Percentiles rank a stretch among this genome's conserved stretches.
phyloP scores from a whole-genome alignment of 2,329 filamentous ascomycete species.

The Paracoccidioides lutzii region DNA sequence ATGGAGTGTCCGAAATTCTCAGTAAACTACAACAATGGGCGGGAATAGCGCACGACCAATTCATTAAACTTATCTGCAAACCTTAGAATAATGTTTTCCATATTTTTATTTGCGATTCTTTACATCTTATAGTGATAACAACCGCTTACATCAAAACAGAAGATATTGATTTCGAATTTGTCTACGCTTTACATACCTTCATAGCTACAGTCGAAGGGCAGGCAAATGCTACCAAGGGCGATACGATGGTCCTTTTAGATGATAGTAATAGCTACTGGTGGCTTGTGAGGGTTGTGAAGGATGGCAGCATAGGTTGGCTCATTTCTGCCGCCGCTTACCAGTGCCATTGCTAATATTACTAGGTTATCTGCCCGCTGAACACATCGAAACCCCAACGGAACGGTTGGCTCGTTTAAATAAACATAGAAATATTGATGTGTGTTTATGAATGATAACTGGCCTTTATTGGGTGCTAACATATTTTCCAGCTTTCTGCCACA shows the following conservation, averaged over 20 bases:
- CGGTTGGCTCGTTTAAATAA: slow-evolving; percentile 88
- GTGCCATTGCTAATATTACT: slow-evolving; percentile 13
- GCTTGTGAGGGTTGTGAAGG: slow-evolving; percentile 93
- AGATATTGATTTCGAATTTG: slow-evolving; percentile 99
- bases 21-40: neutral
- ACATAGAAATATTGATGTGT: slow-evolving; percentile 91
- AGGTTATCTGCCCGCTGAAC: slow-evolving; percentile 94
- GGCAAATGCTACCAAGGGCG: slow-evolving; percentile 94
- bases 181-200: slow-evolving; percentile 95
- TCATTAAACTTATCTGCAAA: neutral
- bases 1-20: neutral
- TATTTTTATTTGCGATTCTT: neutral
- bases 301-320: slow-evolving; percentile 71
- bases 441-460: slow-evolving; percentile 21
- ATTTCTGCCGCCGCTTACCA: neutral
- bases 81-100: too few relatives aligned
- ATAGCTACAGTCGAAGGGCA: slow-evolving; percentile 96
- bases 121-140: slow-evolving; percentile 22
- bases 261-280: slow-evolving; percentile 99
- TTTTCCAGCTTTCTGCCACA: slow-evolving; percentile 49
- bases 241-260: slow-evolving; percentile 95
- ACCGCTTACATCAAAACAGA: slow-evolving; percentile 64
- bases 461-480: neutral
- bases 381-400: slow-evolving; percentile 96
- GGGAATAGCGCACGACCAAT: neutral